phyloP scores from a whole-genome alignment of 140 eudicot genomes.

The Anethum foeniculum region DNA sequence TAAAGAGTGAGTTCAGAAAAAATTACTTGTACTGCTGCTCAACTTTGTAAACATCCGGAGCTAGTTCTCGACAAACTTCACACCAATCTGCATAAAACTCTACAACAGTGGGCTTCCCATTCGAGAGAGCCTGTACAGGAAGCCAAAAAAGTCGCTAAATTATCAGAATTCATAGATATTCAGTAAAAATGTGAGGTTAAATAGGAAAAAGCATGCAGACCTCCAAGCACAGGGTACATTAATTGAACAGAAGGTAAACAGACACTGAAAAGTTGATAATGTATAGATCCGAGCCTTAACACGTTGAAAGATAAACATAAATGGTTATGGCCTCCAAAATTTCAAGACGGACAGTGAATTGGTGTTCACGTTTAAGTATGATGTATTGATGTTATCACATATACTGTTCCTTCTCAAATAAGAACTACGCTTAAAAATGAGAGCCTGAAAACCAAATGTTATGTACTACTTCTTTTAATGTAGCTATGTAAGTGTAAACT shows the following conservation, averaged over 20 bases:
- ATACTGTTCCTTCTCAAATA: no score
- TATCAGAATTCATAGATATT: neutral
- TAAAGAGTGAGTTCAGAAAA: neutral
- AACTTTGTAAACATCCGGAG: slow-evolving; percentile 94
- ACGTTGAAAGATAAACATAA: neutral
- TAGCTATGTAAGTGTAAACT: neutral
- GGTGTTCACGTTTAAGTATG: no score
- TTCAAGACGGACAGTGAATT: neutral
- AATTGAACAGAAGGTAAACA: neutral
- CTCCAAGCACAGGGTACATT: neutral
- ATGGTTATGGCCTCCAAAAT: neutral
- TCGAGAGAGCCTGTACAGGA: slow-evolving; percentile 69
- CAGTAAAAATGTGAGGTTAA: neutral
- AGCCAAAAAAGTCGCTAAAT: slow-evolving; percentile 8
- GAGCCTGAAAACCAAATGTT: neutral
- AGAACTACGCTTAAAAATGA: no score
- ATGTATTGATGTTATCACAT: no score
- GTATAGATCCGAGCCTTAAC: neutral
- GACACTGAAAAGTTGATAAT: neutral
- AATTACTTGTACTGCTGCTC: slow-evolving; percentile 85
- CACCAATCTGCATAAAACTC: slow-evolving; percentile 99
- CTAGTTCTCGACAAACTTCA: slow-evolving; percentile 97
- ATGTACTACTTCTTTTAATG: no score
- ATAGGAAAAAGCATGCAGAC: neutral
- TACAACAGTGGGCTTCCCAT: slow-evolving; percentile 98